These are phyloP conservation scores for Talaromyces thailandensis DNA, from an alignment of 495 filamentous ascomycete species.

Conservation along the genomic window DNA sequence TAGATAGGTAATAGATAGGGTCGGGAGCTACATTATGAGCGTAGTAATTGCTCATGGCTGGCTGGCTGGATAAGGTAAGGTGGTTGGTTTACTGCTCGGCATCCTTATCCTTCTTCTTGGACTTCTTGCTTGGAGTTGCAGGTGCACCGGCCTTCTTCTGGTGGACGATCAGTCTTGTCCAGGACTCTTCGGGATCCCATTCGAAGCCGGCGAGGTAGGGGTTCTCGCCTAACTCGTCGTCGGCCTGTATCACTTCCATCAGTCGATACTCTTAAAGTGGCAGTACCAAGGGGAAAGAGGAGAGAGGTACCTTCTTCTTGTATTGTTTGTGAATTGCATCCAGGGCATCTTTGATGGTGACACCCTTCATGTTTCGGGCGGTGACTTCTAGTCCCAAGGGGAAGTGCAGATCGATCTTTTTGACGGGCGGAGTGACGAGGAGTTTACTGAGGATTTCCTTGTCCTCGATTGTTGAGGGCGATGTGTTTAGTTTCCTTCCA, in stretches of 20 bases:
- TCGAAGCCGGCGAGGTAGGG: conserved; percentile 87
- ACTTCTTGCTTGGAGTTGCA: conserved; percentile 42
- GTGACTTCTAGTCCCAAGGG: conserved; percentile 79
- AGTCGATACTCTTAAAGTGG: no score
- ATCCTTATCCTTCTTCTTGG: conserved; percentile 60
- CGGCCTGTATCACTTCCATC: conserved; percentile 45
- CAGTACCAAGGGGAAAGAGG: no score
- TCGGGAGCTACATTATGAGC: neutral
- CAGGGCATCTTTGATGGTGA: conserved; percentile 90
- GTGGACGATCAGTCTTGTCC: conserved; percentile 69
- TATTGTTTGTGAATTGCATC: conserved; percentile 90
- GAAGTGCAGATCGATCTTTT: conserved; percentile 89
- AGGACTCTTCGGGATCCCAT: conserved; percentile 83
- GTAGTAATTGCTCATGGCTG: neutral
- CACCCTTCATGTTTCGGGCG: conserved; percentile 81
- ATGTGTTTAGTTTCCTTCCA: conserved; percentile 81
- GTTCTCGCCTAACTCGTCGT: conserved; percentile 69
- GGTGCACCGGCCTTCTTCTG: conserved; percentile 60
- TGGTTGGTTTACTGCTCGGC: conserved; percentile 21
- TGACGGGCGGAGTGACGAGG: conserved; percentile 72
- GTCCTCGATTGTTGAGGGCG: conserved; percentile 65
- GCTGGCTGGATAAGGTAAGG: neutral
- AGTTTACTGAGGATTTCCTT: conserved; percentile 72
- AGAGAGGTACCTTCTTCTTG: conserved; percentile 74
- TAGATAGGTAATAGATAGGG: no score